These are phyloP conservation scores for Diddensiella transvaalensis DNA, from an alignment of 805 yeast species.

Conservation along the genomic window DNA sequence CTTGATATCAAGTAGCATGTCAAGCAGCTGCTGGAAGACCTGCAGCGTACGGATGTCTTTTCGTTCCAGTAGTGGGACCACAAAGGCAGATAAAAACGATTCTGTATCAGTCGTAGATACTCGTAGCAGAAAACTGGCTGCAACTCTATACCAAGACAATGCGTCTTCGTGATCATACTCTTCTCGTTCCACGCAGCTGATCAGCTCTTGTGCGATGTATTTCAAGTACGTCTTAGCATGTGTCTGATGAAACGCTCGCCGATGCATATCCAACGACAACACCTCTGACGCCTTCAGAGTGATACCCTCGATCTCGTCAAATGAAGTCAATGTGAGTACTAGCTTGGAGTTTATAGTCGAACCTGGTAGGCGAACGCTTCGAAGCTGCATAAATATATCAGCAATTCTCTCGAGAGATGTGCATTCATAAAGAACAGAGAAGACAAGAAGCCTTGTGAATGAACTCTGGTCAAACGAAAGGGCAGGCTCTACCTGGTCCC, in stretches of 20 bases:
- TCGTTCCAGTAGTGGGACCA: conserved; percentile 18
- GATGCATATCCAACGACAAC: conserved; percentile 23
- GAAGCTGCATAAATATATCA: conserved; percentile 31
- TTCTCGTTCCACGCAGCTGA: conserved; percentile 2
- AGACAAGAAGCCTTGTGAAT: conserved; percentile 37
- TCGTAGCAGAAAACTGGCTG: conserved; percentile 13
- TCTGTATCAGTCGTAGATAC: conserved; percentile 9
- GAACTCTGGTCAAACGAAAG: conserved; percentile 33
- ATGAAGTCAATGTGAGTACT: conserved; percentile 20
- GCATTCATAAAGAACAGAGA: conserved; percentile 38
- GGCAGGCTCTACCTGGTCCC: conserved; percentile 30
- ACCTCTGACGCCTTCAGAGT: conserved; percentile 19
- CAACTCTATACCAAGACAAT: conserved; percentile 10
- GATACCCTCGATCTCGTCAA: conserved; percentile 9
- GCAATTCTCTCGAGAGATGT: conserved; percentile 35
- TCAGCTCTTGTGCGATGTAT: conserved; percentile 15
- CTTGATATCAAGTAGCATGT: conserved; percentile 3
- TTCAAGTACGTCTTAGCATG: conserved; percentile 15
- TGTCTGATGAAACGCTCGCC: conserved; percentile 17
- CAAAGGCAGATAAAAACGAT: conserved; percentile 8
- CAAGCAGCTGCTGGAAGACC: conserved; percentile 5
- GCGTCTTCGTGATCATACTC: neutral
- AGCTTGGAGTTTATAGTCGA: conserved; percentile 23
- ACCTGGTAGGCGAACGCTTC: conserved; percentile 26
- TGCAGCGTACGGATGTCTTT: neutral